Evolutionary conservation across 208 protist species (phyloP), one percentile per base, ranked within the genome.

Genomic region (Crithidia bombi): DNA sequence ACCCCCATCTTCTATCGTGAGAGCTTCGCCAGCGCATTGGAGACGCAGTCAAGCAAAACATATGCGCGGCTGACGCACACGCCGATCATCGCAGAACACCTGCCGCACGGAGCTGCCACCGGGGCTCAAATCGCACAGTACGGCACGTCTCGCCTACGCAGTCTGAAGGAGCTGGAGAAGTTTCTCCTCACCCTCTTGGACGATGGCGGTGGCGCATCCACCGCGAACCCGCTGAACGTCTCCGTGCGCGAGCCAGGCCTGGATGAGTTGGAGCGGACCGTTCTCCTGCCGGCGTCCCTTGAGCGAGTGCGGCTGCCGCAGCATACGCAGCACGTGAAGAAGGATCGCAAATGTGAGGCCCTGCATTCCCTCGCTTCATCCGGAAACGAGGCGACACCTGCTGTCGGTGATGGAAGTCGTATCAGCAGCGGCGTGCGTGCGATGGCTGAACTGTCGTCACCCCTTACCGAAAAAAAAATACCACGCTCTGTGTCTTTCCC

Each of bases 51-150:
- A 7, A 63, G 59, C 32, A 78, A 79, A 52, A 65, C 69, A 1
- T 83, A 88, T 47, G 25, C 75, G 23, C 69, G 69, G 0, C 74
- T 92, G 3, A 78, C 74, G 4, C 83, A 92, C 73, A 86, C 76
- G 15, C 79, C 77, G 2, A 70, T 73, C 28, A 65, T 86, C 5
- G 66, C 78, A 5, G 63, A 65, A 26, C 47, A 72, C 32, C 72
- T 89, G 46, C 70, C 55, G 33, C 35, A 49, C 17, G 73, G 74
- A 15, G 66, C 68, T 2, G 35, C 68, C 17, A 77, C 58, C 21
- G 76, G 69, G 26, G 47, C 69, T 11, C 69, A 65, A 7, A 85
- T 89, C n/a, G 76, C 86, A 49, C 56, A 78, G 33, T 75, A 58
- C 35, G 80, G 64, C 19, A 57, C 64, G 5, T 25, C 28, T 5